Evolutionary conservation across 2,329 filamentous ascomycete genomes (phyloP), one percentile per base, ranked within the genome.

Genomic region (Colletotrichum acutatum): DNA sequence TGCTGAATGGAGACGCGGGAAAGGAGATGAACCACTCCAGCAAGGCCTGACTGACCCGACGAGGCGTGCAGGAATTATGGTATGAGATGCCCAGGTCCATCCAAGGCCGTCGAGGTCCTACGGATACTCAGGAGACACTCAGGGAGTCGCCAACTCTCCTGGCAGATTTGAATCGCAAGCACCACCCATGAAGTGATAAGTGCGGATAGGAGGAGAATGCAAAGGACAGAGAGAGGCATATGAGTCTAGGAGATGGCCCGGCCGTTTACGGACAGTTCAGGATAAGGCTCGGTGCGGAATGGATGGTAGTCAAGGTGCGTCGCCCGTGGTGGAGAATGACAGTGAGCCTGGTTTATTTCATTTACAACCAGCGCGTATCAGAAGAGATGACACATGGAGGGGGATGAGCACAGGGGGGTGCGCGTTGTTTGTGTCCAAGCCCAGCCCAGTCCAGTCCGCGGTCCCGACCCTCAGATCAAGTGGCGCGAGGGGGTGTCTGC

Each of bases 331-430:
- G 84, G 84, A 85, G 85, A 80, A 82, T 79, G 77, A 74, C 80
- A 49, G 75, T 78, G 79, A 78, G 78, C 82, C 81, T 83, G 82
- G 78, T 78, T 82, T 83, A 84, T 84, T 83, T 83, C 77, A 83
- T 83, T 84, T 84, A 78, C 78, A 80, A 81, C 78, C 79, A 80
- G 82, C 80, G 82, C 83, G 83, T 84, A 83, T 84, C 83, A 84
- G 82, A 83, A 81, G 80, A 83, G 81, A 83, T 82, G 74, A 75
- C 72, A 73, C 71, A 61, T 70, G 53, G 60, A 64, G 54, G 58
- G 57, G 60, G 71, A 70, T 73, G 66, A 65, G 66, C 66, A 57
- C 71, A 49, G 24, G 66, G 71, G 56, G 49, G 49, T 62, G 58
- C 37, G 30, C 28, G 22, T 64, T 54, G 30, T 28, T 63, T 53